phyloP scores from a whole-genome alignment of 2,329 filamentous ascomycete genomes.

The Clarireedia hainanense region DNA sequence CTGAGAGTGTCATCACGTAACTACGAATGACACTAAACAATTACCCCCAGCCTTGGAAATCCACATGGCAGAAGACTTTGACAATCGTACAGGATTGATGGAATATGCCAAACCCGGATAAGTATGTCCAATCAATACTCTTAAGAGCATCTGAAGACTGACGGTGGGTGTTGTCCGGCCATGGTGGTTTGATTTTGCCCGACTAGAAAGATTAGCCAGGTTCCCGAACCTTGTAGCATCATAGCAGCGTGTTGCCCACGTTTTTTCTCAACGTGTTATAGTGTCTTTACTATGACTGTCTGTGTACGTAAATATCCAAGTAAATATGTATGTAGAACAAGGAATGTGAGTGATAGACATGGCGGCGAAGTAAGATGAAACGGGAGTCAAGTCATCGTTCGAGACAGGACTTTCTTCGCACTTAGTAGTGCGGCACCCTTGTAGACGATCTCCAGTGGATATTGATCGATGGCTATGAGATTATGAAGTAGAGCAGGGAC shows the following conservation, averaged over 20 bases:
- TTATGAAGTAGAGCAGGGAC: background rate
- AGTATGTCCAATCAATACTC: too few species aligned
- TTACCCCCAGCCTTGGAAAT: too few species aligned
- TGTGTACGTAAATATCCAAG: background rate
- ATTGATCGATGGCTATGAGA: background rate
- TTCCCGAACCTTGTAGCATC: background rate
- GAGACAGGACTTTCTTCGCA: background rate
- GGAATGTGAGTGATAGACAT: background rate
- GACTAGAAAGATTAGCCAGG: background rate
- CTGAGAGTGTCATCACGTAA: too few species aligned
- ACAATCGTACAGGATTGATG: too few species aligned
- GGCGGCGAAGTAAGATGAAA: background rate
- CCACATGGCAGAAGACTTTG: too few species aligned
- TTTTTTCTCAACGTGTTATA: background rate
- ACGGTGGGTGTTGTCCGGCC: background rate
- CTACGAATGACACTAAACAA: too few species aligned
- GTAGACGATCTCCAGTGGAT: too few species aligned
- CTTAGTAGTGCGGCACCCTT: background rate
- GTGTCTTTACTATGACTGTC: too few species aligned
- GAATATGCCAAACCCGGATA: too few species aligned
- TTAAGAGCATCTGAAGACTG: background rate
- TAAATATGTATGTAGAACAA: background rate
- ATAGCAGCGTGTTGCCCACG: slow-evolving; percentile 3
- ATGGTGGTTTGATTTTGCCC: background rate
- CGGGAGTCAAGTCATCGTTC: background rate